Evolutionary conservation across 1,284 basidiomycete species (phyloP).

Genomic region (Tremellales sp.): DNA sequence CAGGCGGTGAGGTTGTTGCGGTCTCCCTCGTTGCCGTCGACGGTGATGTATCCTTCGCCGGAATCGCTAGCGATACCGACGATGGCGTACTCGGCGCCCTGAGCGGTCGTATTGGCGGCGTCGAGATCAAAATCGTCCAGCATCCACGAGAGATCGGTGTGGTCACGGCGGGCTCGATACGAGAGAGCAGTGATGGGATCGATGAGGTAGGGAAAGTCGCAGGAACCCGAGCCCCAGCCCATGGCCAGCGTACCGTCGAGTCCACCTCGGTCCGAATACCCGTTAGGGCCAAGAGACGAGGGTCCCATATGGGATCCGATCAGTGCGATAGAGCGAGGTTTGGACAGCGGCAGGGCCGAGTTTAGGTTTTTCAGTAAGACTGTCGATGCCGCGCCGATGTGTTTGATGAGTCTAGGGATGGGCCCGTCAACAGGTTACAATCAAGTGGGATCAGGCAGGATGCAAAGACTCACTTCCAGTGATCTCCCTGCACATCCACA

Average conservation of each 20-base stretch:
- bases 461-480: conserved; percentile 52
- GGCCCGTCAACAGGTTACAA: too few species aligned
- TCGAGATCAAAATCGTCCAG: conserved; percentile 63
- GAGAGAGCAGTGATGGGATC: conserved; percentile 68
- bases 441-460: conserved; percentile 4
- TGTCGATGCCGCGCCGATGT: conserved; percentile 68
- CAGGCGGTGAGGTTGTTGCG: conserved; percentile 76
- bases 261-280: conserved; percentile 59
- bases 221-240: conserved; percentile 73
- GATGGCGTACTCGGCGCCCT: conserved; percentile 59
- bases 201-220: conserved; percentile 53
- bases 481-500: conserved; percentile 69
- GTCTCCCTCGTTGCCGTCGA: conserved; percentile 71
- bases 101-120: conserved; percentile 55
- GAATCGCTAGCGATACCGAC: conserved; percentile 66
- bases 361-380: conserved; percentile 69
- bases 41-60: conserved; percentile 70
- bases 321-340: conserved; percentile 53
- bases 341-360: conserved; percentile 58
- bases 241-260: conserved; percentile 63
- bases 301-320: conserved; percentile 71
- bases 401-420: conserved; percentile 65
- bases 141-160: conserved; percentile 51
- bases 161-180: conserved; percentile 54
- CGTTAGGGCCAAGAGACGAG: conserved; percentile 65